Base-by-base conservation (phyloP, 495 filamentous ascomycete genomes). In the Talaromyces stipitatus region DNA sequence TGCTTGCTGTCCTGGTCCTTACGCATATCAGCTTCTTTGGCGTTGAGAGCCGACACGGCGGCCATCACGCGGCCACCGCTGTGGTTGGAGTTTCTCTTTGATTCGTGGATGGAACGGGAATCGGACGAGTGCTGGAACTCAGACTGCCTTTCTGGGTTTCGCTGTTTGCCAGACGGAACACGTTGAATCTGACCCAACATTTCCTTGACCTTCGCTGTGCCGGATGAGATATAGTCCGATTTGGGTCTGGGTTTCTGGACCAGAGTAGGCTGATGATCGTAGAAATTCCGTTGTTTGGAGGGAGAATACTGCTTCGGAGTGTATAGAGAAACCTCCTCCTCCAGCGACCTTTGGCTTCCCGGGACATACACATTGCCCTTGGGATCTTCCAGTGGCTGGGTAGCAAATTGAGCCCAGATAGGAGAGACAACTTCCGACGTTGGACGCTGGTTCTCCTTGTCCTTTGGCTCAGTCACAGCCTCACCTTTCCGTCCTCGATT, bases 371-470 rank as follows among this genome's bases (percentile, higher is more conserved):
- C 69, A 6, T 64, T 65, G 41, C 53, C 66, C 2, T 71, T 66
- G 18, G 72, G 67, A 45, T 78, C 74, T 33, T 72, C 69, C 38
- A 76, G 62, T 11, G 70, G 69, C 57, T 71, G 75, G 4, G 73
- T 72, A 23, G 81, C 69, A 64, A 88, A 92, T 63, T 91, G 85
- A 2, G 85, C 81, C 77, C 89, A 95, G 23, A 90, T 85, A 2
- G 91, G 90, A 18, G 90, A 86, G 26, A 82, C 75, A 51, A 72
- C 68, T 46, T 80, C 68, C 50, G 73, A 66, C 7, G 73, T 64
- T 11, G 83, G 81, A 52, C 78, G 76, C 12, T 80, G 75, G 63
- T 95, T 95, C 68, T 95, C 91, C 65, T 95, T 92, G 61, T 94
- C 72, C 4, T 70, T 69, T 33, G 58, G 57, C 28, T 66, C 85